Evolutionary conservation across 768 basidiomycete species (phyloP).

Genomic region (Mycena metata): DNA sequence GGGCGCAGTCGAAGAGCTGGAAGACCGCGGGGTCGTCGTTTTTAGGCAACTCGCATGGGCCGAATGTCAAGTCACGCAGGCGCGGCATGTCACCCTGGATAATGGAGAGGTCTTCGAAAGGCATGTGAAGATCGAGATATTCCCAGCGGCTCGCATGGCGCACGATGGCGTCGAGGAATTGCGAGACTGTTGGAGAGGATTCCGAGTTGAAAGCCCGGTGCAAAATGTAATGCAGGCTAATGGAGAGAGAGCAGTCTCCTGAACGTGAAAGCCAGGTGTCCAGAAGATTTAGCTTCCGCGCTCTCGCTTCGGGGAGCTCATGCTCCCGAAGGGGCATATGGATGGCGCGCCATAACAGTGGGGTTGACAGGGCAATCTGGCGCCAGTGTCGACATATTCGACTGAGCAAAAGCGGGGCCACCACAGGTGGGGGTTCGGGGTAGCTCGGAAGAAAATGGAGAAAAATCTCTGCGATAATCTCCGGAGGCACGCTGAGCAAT

Average conservation of each 20-base stretch:
- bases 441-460: neutral
- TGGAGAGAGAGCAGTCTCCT: constrained; percentile 12
- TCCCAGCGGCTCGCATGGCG: constrained; percentile 14
- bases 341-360: constrained; percentile 9
- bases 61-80: constrained; percentile 16
- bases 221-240: neutral
- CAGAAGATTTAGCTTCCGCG: neutral
- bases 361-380: constrained; percentile 9
- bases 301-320: neutral
- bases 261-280: constrained; percentile 19
- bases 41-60: neutral
- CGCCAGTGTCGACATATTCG: constrained; percentile 7
- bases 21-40: neutral
- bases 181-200: neutral
- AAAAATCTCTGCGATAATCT: constrained; percentile 17
- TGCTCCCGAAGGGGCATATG: neutral
- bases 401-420: neutral
- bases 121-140: constrained; percentile 2
- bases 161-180: neutral
- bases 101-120: neutral
- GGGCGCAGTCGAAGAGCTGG: constrained; percentile 13
- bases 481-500: neutral
- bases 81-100: constrained; percentile 21
- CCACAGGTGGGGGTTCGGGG: neutral
- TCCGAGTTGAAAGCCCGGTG: too few relatives aligned